These are phyloP conservation scores for Verbena officinalis DNA, from an alignment of 257 asterid genomes.

Conservation along the genomic window DNA sequence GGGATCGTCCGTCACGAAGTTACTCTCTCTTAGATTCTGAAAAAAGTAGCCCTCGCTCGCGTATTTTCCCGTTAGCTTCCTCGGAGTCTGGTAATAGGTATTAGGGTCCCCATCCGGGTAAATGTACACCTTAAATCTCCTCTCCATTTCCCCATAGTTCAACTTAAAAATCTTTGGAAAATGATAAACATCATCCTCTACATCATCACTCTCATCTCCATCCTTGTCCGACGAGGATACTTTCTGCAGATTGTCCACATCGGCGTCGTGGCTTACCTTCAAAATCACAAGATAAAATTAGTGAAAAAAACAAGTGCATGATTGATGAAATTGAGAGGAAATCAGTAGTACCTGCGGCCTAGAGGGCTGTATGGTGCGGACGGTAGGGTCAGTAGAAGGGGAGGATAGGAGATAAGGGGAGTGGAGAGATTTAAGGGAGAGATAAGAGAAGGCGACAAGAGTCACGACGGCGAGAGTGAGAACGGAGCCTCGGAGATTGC, in stretches of 20 bases:
- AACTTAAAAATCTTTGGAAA: constrained; percentile 66
- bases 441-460: constrained; percentile 62
- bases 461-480: constrained; percentile 71
- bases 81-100: constrained; percentile 90
- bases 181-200: constrained; percentile 70
- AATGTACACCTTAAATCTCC: constrained; percentile 83
- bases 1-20: constrained; percentile 77
- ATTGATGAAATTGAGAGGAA: background rate
- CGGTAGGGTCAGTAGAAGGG: constrained; percentile 22
- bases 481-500: constrained; percentile 70
- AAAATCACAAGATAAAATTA: constrained; percentile 9
- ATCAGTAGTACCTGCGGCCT: constrained; percentile 40
- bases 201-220: constrained; percentile 36
- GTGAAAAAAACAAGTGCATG: background rate
- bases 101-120: constrained; percentile 95
- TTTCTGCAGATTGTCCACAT: constrained; percentile 30
- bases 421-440: constrained; percentile 66
- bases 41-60: constrained; percentile 95
- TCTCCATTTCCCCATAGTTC: constrained; percentile 76
- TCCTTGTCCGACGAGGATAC: constrained; percentile 23
- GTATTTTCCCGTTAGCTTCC: constrained; percentile 95
- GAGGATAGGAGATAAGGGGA: constrained; percentile 51
- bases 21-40: constrained; percentile 90
- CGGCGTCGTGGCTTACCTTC: constrained; percentile 13
- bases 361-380: constrained; percentile 33